phyloP scores from a whole-genome alignment of 176 grass and related monocot genomes.

The Avena eriantha region DNA sequence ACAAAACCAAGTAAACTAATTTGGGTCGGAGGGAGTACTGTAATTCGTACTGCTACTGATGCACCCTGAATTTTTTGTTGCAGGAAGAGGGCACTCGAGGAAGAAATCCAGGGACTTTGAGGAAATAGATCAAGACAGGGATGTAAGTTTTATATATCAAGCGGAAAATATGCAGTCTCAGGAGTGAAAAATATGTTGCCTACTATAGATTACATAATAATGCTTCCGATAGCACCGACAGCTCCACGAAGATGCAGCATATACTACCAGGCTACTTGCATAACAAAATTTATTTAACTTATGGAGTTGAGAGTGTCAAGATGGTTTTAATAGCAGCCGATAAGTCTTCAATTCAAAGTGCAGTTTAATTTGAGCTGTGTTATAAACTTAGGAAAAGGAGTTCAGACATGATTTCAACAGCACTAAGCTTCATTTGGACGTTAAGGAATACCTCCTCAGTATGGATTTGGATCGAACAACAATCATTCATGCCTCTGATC shows the following conservation, averaged over 20 bases:
- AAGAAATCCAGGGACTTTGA: constrained; percentile 49
- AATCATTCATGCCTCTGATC: neutral
- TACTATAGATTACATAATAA: neutral
- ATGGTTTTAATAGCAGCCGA: neutral
- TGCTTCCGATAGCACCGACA: neutral
- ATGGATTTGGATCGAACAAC: neutral
- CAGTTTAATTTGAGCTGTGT: neutral
- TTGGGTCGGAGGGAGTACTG: neutral
- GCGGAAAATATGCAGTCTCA: neutral
- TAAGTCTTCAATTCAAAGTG: constrained; percentile 13
- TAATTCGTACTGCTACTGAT: constrained; percentile 7
- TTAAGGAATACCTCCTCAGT: neutral
- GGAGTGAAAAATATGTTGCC: neutral
- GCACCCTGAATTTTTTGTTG: neutral
- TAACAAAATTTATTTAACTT: constrained; percentile 6
- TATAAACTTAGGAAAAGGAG: neutral
- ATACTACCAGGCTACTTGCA: neutral
- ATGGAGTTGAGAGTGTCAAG: neutral
- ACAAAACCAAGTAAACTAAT: too few species aligned
- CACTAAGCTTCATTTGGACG: neutral
- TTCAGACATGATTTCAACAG: neutral
- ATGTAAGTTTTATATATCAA: constrained; percentile 54
- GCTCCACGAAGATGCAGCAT: neutral
- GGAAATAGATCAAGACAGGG: constrained; percentile 46
- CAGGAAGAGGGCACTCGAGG: constrained; percentile 52